Evolutionary conservation across 2,329 filamentous ascomycete species (phyloP).

Genomic region (Aspergillus latus): DNA sequence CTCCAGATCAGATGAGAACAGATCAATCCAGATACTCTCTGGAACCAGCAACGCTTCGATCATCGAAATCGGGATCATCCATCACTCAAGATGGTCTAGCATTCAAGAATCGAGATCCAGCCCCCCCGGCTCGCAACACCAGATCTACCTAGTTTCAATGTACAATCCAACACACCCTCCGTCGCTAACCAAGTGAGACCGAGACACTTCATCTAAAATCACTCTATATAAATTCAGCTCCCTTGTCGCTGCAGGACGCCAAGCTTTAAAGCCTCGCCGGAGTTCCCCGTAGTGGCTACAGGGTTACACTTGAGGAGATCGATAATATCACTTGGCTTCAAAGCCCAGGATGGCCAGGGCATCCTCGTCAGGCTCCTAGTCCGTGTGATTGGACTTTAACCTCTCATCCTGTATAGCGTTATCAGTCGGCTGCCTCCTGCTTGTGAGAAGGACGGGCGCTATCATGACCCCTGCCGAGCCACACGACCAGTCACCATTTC

Average conservation of each 20-base stretch:
- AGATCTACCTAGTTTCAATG: not conserved
- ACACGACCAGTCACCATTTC: constrained; percentile 5
- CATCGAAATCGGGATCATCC: not conserved
- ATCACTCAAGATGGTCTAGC: not conserved
- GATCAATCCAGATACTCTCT: too few species aligned
- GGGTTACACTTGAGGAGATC: constrained; percentile 11
- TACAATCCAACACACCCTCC: not conserved
- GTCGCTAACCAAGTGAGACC: not conserved
- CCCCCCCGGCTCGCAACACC: not conserved
- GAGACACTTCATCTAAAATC: not conserved
- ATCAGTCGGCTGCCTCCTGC: constrained; percentile 5
- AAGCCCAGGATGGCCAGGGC: not conserved
- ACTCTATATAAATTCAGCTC: not conserved
- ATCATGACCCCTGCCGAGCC: constrained; percentile 4
- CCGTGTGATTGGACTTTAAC: constrained; percentile 3
- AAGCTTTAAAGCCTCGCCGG: constrained; percentile 8
- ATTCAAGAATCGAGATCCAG: not conserved
- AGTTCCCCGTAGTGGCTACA: constrained; percentile 11
- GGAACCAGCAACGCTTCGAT: too few species aligned
- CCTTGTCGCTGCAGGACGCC: constrained; percentile 4
- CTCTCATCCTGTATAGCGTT: not conserved
- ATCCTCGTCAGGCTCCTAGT: not conserved
- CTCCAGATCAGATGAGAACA: not conserved
- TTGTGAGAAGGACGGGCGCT: not conserved
- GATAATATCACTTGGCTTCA: constrained; percentile 12